Conservation (phyloP, 352 stramenopile species). For the Pythium inflatum region DNA sequence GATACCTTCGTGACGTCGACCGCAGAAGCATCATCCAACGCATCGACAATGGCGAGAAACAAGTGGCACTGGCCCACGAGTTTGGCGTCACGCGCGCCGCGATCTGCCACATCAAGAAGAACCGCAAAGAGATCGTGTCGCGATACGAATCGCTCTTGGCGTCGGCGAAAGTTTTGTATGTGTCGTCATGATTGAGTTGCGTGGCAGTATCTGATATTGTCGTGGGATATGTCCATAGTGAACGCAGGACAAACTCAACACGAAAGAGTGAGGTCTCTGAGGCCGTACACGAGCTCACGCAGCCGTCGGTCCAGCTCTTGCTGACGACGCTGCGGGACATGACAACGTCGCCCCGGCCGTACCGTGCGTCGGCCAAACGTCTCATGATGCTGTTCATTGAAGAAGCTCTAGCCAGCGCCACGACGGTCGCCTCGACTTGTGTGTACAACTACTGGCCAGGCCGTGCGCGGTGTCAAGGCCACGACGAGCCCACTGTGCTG, state of each 20-base stretch:
- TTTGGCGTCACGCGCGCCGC: constrained; percentile 70
- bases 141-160: constrained; percentile 65
- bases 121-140: constrained; percentile 69
- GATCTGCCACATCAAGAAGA: constrained; percentile 85
- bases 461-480: constrained; percentile 38
- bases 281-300: constrained; percentile 6
- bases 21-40: constrained; percentile 66
- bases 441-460: constrained; percentile 38
- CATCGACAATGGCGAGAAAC: constrained; percentile 75
- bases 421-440: constrained; percentile 42
- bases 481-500: constrained; percentile 39
- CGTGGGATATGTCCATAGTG: no score
- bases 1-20: constrained; percentile 64
- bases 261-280: no score
- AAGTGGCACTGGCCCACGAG: constrained; percentile 60
- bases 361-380: constrained; percentile 44
- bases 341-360: constrained; percentile 24
- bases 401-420: constrained; percentile 45
- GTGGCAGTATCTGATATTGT: background rate
- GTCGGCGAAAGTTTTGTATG: constrained; percentile 59
- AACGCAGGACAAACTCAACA: background rate
- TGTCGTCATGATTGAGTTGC: background rate
- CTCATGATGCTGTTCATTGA: constrained; percentile 71
- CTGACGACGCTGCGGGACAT: constrained; percentile 55
- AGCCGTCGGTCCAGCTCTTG: constrained; percentile 45